Conservation (phyloP, 257 asterid species). For the Handroanthus guayacan region DNA sequence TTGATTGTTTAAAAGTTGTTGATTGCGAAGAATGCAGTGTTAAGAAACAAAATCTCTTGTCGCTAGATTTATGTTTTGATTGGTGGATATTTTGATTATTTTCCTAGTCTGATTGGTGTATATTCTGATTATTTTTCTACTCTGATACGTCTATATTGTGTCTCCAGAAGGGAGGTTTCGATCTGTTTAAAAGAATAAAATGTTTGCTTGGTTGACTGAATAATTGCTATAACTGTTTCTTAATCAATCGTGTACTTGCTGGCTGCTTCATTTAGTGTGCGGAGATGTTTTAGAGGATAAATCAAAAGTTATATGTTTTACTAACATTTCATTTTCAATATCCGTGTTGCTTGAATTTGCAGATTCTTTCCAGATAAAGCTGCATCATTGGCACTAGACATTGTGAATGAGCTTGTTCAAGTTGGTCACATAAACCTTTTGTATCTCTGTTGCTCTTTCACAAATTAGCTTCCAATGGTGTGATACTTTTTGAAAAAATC, state of each 20-base stretch:
- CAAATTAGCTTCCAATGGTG: not conserved
- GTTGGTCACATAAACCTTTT: slow-evolving; percentile 43
- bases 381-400: slow-evolving; percentile 60
- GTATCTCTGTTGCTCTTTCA: not conserved
- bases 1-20: not conserved
- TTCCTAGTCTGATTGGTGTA: too few relatives aligned
- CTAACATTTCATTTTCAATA: not conserved
- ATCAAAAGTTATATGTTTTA: not conserved
- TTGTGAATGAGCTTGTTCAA: slow-evolving; percentile 70
- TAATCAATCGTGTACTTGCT: not conserved
- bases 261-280: not conserved
- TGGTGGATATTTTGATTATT: not conserved
- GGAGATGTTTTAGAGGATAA: not conserved
- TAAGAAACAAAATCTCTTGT: not conserved
- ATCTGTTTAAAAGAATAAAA: not conserved
- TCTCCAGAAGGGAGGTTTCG: not conserved
- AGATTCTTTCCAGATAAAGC: slow-evolving; percentile 88
- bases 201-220: not conserved
- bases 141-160: not conserved
- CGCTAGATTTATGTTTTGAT: not conserved
- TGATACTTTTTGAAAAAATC: not conserved
- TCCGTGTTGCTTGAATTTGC: slow-evolving; percentile 26
- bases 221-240: not conserved
- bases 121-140: too few relatives aligned
- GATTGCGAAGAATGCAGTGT: not conserved